Base-by-base conservation (phyloP, 1,284 basidiomycete species). In the Pseudomicrostroma phylloplanum region DNA sequence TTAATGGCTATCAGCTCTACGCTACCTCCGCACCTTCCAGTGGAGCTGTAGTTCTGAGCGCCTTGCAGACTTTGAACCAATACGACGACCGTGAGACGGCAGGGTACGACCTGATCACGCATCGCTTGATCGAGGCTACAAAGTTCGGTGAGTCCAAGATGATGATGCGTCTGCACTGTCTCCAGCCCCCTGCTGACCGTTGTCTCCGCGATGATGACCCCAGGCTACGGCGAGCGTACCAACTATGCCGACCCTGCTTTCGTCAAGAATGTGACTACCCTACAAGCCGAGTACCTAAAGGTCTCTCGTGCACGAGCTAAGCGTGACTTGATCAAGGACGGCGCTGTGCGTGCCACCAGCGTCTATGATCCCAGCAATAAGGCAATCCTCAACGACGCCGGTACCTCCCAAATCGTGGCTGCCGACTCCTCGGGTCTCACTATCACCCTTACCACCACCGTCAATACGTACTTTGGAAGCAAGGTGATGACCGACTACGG, bases 381-480 rank as follows among this genome's bases (percentile, higher is more conserved):
- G 55, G 63, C 67, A 19, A 68, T 79, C 1, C 60, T 73, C 13
- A 64, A 57, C 15, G 81, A 82, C 57, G 62, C 67, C 19, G 81
- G 81, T 2, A 82, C 81, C 7, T 80, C 77, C 36, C 79, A 81
- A 48, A 60, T 82, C 23, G 77, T 79, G 15, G 78, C 76, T 1
- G 78, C 80, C 2, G 81, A 82, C 62, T 64, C 64, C 0, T 56
- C 70, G 19, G 81, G 81, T 1, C 77, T 79, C 67, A 78, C 80
- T 1, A 72, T 82, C 55, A 77, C 79, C 26, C 62, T 82, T 43
- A 82, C 81, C 3, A 82, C 81, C 1, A 82, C 81, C 0, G 75
- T 82, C 64, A 81, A 81, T 67, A 70, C 77, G 6, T 79, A 74
- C 60, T 82, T 76, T 76, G 81, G 81, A 13, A 57, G 48, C 15